These are phyloP conservation scores for Penicillium paneum DNA, from an alignment of 2,329 filamentous ascomycete genomes.

Conservation along the genomic window DNA sequence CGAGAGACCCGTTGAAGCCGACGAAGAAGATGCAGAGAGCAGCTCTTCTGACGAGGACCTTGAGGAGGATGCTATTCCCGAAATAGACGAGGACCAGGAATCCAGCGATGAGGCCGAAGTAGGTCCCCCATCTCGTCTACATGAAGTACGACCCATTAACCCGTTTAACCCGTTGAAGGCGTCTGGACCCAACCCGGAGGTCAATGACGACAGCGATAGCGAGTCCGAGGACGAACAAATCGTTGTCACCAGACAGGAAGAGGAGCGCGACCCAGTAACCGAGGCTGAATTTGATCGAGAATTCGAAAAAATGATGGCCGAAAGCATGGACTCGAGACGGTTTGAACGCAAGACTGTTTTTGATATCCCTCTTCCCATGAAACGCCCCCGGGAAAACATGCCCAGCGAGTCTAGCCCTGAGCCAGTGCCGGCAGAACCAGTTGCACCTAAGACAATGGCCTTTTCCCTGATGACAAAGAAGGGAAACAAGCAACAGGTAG, in stretches of 20 bases:
- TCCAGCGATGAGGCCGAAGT: slow-evolving; percentile 51
- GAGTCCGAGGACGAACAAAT: slow-evolving; percentile 75
- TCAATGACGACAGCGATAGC: slow-evolving; percentile 38
- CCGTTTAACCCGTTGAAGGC: slow-evolving; percentile 30
- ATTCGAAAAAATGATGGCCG: slow-evolving; percentile 97
- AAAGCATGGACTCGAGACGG: slow-evolving; percentile 91
- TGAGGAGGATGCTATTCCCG: slow-evolving; percentile 56
- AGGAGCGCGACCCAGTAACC: slow-evolving; percentile 85
- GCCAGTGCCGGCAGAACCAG: slow-evolving; percentile 23
- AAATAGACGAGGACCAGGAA: slow-evolving; percentile 55
- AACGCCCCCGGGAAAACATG: slow-evolving; percentile 61
- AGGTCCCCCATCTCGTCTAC: slow-evolving; percentile 3
- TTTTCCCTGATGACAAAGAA: slow-evolving; percentile 95
- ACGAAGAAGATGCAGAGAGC: slow-evolving; percentile 71
- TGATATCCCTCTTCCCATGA: slow-evolving; percentile 95
- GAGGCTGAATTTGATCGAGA: slow-evolving; percentile 98
- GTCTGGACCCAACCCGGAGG: slow-evolving; percentile 47
- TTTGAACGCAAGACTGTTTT: slow-evolving; percentile 93
- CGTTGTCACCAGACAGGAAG: slow-evolving; percentile 84
- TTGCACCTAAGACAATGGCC: slow-evolving; percentile 70
- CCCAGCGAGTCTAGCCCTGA: slow-evolving; percentile 39
- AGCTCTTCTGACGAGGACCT: slow-evolving; percentile 74
- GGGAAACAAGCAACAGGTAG: slow-evolving; percentile 89
- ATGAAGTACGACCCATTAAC: slow-evolving; percentile 4
- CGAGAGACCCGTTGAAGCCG: slow-evolving; percentile 66